These are phyloP conservation scores for Pouteria glomerata DNA, from an alignment of 148 eudicot genomes.

Conservation along the genomic window DNA sequence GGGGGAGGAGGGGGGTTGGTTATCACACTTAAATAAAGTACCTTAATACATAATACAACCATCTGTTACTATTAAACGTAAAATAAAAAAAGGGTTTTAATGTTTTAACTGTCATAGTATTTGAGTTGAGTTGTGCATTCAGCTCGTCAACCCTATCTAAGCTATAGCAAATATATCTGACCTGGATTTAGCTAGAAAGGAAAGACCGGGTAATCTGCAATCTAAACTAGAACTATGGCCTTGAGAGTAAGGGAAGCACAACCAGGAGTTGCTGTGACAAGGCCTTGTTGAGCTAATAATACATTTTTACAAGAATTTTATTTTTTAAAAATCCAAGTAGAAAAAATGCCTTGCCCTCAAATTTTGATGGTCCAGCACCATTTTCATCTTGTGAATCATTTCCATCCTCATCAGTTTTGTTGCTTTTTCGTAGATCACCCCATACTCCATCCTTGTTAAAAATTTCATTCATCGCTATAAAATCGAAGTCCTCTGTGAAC, in stretches of 20 bases:
- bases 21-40: too few species aligned
- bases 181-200: background rate
- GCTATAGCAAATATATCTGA: background rate
- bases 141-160: too few species aligned
- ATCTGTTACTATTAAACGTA: too few species aligned
- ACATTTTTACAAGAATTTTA: too few species aligned
- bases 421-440: slow-evolving; percentile 54
- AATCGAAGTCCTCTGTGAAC: slow-evolving; percentile 59
- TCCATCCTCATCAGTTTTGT: background rate
- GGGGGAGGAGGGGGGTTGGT: too few species aligned
- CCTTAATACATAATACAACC: too few species aligned
- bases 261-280: background rate
- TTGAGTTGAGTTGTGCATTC: too few species aligned
- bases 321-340: background rate
- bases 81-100: too few species aligned
- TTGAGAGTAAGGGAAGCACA: background rate
- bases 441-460: slow-evolving; percentile 65
- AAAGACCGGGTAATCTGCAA: background rate
- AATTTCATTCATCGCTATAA: slow-evolving; percentile 59
- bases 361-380: slow-evolving; percentile 23
- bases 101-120: too few species aligned
- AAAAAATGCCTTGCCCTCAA: slow-evolving; percentile 24
- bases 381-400: slow-evolving; percentile 19
- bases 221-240: background rate
- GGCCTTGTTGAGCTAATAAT: background rate